Conservation (phyloP, 805 yeast species). For the Ogataea paraovalis region DNA sequence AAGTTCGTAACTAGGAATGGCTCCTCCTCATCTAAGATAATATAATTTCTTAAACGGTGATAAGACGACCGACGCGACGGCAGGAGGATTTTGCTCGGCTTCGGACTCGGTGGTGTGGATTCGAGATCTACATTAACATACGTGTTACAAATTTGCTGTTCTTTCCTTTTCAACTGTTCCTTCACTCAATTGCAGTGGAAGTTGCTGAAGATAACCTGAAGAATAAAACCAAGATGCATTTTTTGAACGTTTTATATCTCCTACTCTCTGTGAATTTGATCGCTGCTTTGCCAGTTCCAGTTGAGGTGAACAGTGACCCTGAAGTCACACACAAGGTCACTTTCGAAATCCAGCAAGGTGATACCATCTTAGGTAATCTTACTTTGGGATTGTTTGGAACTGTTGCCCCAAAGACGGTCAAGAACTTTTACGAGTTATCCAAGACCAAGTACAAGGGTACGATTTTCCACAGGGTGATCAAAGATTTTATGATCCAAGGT, state of each 20-base stretch:
- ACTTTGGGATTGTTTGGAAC: constrained; percentile 63
- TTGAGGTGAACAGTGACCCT: constrained; percentile 38
- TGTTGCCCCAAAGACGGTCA: constrained; percentile 58
- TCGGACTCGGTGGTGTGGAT: too few relatives aligned
- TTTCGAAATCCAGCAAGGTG: constrained; percentile 36
- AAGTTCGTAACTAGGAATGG: too few relatives aligned
- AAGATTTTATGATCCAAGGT: constrained; percentile 78
- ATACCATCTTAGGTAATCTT: constrained; percentile 37
- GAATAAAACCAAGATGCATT: neutral
- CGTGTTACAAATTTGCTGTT: too few relatives aligned
- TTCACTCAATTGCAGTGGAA: too few relatives aligned
- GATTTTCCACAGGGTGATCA: constrained; percentile 69
- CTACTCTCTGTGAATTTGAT: constrained; percentile 2
- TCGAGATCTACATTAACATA: too few relatives aligned
- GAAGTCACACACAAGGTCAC: constrained; percentile 42
- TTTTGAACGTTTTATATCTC: neutral
- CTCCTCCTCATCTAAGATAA: too few relatives aligned
- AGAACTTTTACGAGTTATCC: constrained; percentile 53
- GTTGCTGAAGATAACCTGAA: too few relatives aligned
- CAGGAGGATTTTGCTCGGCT: too few relatives aligned
- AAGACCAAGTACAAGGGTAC: constrained; percentile 49
- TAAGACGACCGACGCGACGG: too few relatives aligned
- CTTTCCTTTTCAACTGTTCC: too few relatives aligned
- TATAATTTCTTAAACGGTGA: too few relatives aligned
- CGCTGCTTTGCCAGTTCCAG: constrained; percentile 4